Evolutionary conservation across 495 filamentous ascomycete genomes (phyloP), one percentile per base, ranked within the genome.

Genomic region (Copromyces sp.): DNA sequence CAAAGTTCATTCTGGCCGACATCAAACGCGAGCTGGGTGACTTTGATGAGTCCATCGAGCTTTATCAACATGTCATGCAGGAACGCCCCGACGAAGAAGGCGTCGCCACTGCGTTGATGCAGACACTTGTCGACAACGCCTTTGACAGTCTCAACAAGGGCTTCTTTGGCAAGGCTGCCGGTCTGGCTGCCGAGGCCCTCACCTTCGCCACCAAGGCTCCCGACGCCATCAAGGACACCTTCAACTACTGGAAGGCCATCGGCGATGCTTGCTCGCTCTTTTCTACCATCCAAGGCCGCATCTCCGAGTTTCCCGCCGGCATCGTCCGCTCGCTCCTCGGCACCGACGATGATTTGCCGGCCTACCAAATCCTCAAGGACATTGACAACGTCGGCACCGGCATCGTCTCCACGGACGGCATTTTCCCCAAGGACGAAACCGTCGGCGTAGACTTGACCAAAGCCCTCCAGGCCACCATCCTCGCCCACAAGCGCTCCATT

Each of bases 1-100:
- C 93, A 8, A 91, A 92, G 74, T 97, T 98, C 78, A 97, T 99
- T 90, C 86, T 97, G n/a, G 95, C 94, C 3, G 98, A 99, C 73
- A 92, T 98, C 20, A 91, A 92, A 77, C 88, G 95, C 45, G 95
- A 98, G 80, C 86, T 98, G 41, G 93, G 94, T 11, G 90, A 97
- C 20, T 97, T 91, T 79, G 92, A 95, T 69, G 90, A 91, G 40
- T 93, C 95, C 11, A 91, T 95, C 74, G 75, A 81, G 14, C 88
- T 90, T 39, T 97, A 98, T 77, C 84, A 88, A 70, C 83, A 86
- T 11, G 92, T 98, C 16, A 83, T 97, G 69, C 78, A 81, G 3
- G 79, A 83, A 16, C 89, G 89, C 6, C 89, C 91, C 0, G 83
- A 84, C 24, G 95, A 99, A 76, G 91, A 93, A 74, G 95, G 96